A percentile compares a stretch with the other conserved stretches of the same genome.
These are phyloP conservation scores for Eucalyptus pumila DNA, from an alignment of 345 rosid genomes.

Conservation along the genomic window DNA sequence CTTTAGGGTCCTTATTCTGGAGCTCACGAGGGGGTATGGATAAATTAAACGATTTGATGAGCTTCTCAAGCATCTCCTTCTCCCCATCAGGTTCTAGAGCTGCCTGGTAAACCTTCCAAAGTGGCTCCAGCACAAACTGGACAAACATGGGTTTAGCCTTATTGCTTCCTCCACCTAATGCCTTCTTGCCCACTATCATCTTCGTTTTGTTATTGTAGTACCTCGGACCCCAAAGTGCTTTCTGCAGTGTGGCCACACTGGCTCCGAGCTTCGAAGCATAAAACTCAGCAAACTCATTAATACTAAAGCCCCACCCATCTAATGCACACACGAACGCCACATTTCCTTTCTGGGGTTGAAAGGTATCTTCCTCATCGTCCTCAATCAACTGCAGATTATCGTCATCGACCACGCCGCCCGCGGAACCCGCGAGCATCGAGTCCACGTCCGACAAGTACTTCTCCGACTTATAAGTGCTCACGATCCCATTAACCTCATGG, in stretches of 20 bases:
- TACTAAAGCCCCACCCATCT: conserved; percentile 92
- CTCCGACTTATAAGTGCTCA: conserved; percentile 75
- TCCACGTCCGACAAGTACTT: conserved; percentile 93
- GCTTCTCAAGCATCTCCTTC: conserved; percentile 47
- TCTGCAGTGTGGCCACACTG: conserved; percentile 46
- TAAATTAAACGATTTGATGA: conserved; percentile 62
- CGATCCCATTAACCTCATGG: conserved; percentile 84
- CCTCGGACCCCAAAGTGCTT: conserved; percentile 88
- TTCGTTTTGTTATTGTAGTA: conserved; percentile 56
- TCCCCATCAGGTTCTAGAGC: conserved; percentile 63
- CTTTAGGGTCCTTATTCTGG: conserved; percentile 77
- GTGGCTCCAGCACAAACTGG: conserved; percentile 87
- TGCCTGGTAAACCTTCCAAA: conserved; percentile 83
- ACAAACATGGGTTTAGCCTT: conserved; percentile 88
- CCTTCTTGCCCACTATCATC: conserved; percentile 88
- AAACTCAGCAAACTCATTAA: conserved; percentile 65
- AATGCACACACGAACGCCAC: conserved; percentile 81
- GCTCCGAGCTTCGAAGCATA: conserved; percentile 81
- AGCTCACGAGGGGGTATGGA: conserved; percentile 71
- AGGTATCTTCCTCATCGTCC: conserved; percentile 89
- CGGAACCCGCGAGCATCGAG: conserved; percentile 43
- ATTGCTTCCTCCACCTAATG: conserved; percentile 30
- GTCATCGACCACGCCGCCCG: conserved; percentile 29
- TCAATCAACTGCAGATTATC: conserved; percentile 62
- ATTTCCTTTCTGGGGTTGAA: conserved; percentile 91